Base-by-base conservation (phyloP, 176 grass and related monocot genomes). In the Aegilops bicornis region DNA sequence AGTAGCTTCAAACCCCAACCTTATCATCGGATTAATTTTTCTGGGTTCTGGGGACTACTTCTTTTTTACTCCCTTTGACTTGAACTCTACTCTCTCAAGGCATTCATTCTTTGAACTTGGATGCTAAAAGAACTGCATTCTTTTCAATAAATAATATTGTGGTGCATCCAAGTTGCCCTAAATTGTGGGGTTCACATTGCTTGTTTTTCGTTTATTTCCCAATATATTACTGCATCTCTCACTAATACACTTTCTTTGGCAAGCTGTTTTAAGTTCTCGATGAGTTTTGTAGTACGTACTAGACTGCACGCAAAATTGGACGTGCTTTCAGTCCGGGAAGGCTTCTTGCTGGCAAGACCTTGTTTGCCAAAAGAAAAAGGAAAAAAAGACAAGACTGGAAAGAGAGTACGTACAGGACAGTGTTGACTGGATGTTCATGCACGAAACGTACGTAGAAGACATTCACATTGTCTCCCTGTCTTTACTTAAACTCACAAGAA, bases 61-160 rank as follows among this genome's bases (percentile, higher is more conserved):
- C 63, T 81, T 73, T 87, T 66, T 64, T 78, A 66, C 50, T 82
- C 82, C 33, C 76, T 88, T 85, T 81, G 77, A 91, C 86, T 85
- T 88, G 52, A 88, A 85, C 82, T 70, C 40, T 71, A 85, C 82
- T 88, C 78, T 33, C 85, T 88, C 89, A 45, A 77, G 70, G 77
- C 43, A 47, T 47, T 47, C 37, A 27, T 88, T 85, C 78, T 85
- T 64, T 88, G 86, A 88, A 88, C 63, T 85, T 85, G 71, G 16
- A 76, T 50, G 43, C 73, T 58, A 52, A 50, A 76, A 52, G 24
- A 76, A 19, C 54, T 58, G 54, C 54, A 8, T 58, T 58, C 6
- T 8, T 77, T 20, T 4, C 12, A 64, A 20, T 67, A 19, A 73
- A 73, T 74, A 40, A 27, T 23, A 75, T 87, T n/a, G 84, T 67